Conservation (phyloP, 371 early-diverging fungal species). For the Mortierella sp. region DNA sequence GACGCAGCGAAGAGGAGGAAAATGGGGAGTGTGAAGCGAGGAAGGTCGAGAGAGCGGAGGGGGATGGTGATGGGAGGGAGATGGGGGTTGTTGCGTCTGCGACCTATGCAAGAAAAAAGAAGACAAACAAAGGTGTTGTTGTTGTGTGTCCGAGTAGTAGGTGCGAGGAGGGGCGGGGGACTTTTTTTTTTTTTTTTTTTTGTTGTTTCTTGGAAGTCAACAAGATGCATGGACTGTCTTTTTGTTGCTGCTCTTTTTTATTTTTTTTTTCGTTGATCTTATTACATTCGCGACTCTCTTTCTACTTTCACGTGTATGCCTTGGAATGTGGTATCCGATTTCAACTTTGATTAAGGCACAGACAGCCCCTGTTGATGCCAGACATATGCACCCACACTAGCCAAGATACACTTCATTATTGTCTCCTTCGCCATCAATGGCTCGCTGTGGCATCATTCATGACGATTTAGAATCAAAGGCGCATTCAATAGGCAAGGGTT, state of each 20-base stretch:
- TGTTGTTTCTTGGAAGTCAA: neutral
- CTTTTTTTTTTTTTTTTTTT: conserved; percentile 6
- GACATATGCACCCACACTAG: too few species aligned
- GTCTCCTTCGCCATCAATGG: too few species aligned
- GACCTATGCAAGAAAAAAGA: conserved; percentile 28
- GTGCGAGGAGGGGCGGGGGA: neutral
- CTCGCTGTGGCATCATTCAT: too few species aligned
- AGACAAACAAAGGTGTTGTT: conserved; percentile 3
- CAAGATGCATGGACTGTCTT: neutral
- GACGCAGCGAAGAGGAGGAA: conserved; percentile 14
- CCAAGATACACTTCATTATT: too few species aligned
- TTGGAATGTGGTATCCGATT: too few species aligned
- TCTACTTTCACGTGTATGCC: neutral
- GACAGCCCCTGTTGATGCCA: too few species aligned
- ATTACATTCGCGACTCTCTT: neutral
- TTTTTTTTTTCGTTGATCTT: neutral
- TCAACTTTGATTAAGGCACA: too few species aligned
- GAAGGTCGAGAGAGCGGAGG: conserved; percentile 26
- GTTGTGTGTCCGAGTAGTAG: neutral
- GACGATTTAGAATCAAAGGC: too few species aligned
- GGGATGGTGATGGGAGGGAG: conserved; percentile 15
- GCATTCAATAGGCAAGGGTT: too few species aligned
- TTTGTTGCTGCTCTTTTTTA: neutral
- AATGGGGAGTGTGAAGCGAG: conserved; percentile 8
- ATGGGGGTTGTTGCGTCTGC: conserved; percentile 12